Conservation (phyloP, 139 green algal species). For the Deuterostichococcus epilithicus region DNA sequence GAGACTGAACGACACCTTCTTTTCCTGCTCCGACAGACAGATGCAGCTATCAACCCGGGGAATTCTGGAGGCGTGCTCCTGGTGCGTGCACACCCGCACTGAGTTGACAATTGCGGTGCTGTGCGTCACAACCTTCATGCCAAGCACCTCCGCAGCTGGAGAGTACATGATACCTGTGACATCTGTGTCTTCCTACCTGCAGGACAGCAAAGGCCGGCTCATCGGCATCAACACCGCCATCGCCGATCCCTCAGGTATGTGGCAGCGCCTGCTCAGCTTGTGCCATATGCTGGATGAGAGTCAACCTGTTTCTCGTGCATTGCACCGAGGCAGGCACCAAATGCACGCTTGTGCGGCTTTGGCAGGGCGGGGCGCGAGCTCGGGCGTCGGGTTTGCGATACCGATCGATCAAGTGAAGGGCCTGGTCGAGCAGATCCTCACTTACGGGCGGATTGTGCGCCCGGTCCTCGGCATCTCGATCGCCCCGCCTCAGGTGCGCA, state of each 20-base stretch:
- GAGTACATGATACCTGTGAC: neutral
- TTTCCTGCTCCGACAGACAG: constrained; percentile 56
- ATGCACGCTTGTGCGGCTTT: too few species aligned
- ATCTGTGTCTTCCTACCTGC: constrained; percentile 27
- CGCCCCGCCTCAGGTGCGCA: constrained; percentile 51
- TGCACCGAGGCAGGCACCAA: too few species aligned
- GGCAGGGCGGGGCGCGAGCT: constrained; percentile 33
- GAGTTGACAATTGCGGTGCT: neutral
- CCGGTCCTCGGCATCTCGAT: constrained; percentile 88
- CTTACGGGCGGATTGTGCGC: constrained; percentile 55
- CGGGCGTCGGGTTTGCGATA: constrained; percentile 72
- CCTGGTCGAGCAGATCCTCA: constrained; percentile 77
- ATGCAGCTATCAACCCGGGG: constrained; percentile 76
- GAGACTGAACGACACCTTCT: too few species aligned
- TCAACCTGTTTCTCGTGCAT: neutral
- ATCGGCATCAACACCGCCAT: constrained; percentile 82
- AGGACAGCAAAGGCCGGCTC: constrained; percentile 53
- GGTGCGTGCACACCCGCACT: neutral
- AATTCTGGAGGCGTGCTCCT: constrained; percentile 45
- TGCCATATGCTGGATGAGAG: constrained; percentile 12
- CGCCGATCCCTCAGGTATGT: constrained; percentile 37
- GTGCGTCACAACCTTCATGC: neutral
- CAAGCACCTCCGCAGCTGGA: neutral
- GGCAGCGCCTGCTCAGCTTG: neutral
- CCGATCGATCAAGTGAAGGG: constrained; percentile 63